Percentiles rank a stretch among this genome's conserved stretches.
These are phyloP conservation scores for Zostera marina DNA, from an alignment of 116 monocot genomes.

Conservation along the genomic window DNA sequence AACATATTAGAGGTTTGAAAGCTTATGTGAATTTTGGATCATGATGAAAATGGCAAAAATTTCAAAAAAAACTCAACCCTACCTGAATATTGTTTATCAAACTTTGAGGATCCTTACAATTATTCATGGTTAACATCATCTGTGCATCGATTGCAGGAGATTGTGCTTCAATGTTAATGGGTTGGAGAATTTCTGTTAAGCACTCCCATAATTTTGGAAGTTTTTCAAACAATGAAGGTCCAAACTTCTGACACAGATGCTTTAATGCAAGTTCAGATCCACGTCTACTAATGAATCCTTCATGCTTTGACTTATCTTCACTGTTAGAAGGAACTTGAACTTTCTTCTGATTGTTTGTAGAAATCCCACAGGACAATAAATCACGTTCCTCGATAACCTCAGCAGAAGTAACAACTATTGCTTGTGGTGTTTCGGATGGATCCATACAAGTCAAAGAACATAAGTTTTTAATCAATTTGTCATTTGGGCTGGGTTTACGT, in stretches of 20 bases:
- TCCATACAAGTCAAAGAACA: conserved; percentile 76
- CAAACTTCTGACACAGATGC: conserved; percentile 70
- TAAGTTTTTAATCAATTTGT: conserved; percentile 81
- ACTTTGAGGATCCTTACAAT: conserved; percentile 36
- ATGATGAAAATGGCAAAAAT: not conserved
- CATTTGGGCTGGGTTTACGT: conserved; percentile 87
- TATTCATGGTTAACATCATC: conserved; percentile 20
- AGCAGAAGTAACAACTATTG: conserved; percentile 42
- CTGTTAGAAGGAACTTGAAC: conserved; percentile 21
- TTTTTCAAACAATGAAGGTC: conserved; percentile 64
- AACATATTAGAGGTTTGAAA: no score
- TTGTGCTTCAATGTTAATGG: conserved; percentile 15
- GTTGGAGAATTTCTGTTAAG: conserved; percentile 63
- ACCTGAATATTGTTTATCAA: conserved; percentile 96
- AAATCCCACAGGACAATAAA: conserved; percentile 33
- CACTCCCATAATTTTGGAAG: conserved; percentile 97
- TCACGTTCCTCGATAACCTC: conserved; percentile 72
- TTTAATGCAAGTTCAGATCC: conserved; percentile 78
- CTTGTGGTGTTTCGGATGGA: conserved; percentile 77
- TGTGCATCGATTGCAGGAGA: conserved; percentile 16
- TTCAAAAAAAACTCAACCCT: not conserved
- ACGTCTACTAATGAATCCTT: conserved; percentile 86
- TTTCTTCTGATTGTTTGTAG: conserved; percentile 30
- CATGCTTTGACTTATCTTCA: conserved; percentile 65
- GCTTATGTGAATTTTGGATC: no score